phyloP scores from a whole-genome alignment of 2,329 filamentous ascomycete genomes.

The Alternaria triticimaculans region DNA sequence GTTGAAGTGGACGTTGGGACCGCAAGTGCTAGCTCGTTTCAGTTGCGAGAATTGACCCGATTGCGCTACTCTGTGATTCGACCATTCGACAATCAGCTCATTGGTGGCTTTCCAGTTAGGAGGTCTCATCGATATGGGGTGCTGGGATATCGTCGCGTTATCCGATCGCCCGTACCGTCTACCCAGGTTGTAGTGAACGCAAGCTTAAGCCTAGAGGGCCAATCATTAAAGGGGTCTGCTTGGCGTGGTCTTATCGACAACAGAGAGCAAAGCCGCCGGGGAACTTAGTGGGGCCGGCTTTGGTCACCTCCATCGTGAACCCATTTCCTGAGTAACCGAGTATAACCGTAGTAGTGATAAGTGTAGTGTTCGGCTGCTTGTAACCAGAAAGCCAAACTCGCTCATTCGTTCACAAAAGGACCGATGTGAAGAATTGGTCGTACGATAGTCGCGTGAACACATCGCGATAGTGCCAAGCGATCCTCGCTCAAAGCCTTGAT shows the following conservation, averaged over 20 bases:
- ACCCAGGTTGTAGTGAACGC: background rate
- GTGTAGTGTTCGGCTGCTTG: background rate
- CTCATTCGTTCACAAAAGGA: background rate
- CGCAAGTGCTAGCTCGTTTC: conserved; percentile 1
- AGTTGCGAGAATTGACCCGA: background rate
- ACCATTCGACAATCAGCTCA: background rate
- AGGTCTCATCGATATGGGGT: background rate
- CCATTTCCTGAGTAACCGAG: background rate
- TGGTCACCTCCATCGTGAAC: background rate
- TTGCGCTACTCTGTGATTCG: background rate
- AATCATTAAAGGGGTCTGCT: background rate
- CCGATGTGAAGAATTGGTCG: background rate
- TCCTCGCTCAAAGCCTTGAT: background rate
- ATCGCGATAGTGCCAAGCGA: background rate
- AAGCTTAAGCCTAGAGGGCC: background rate
- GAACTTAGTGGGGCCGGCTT: background rate
- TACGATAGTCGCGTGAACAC: background rate
- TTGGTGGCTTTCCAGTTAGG: background rate
- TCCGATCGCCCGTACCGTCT: background rate
- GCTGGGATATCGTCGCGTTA: background rate
- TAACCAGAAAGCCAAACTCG: background rate
- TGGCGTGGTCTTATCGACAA: background rate
- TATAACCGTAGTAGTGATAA: background rate
- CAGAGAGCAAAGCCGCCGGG: background rate
- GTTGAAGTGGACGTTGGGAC: background rate